Base-by-base conservation (phyloP, 352 stramenopile species). In the Aphanomyces stellatus region DNA sequence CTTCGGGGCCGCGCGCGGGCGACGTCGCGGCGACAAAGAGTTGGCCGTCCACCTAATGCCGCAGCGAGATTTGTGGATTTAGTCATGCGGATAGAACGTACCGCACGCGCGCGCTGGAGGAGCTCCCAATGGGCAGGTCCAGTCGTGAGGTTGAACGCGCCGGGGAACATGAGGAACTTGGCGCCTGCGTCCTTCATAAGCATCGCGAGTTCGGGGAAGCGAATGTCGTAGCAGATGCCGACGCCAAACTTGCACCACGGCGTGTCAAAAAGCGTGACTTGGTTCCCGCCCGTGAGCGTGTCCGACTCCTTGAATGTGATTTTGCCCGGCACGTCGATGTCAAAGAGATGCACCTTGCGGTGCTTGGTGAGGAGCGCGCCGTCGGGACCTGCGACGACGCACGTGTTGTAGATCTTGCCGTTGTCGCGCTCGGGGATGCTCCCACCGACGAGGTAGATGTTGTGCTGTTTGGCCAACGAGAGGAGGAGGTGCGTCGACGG, bases 171-270 rank as follows among this genome's bases (percentile, higher is more conserved):
- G 53, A 96, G 72, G 60, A 93, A 65, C 73, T 95, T 94, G 49
- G 88, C 86, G 78, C 91, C 79, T 79, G 91, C 71, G 80, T 88
- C 79, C 76, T 98, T 88, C 77, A 98, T 88, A 24, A 99, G 82
- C 82, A 99, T 98, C 61, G 96, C 95, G 34, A 99, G 93, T 77
- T 99, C 96, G 8, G 97, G 93, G 77, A 99, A 99, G 53, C 97
- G 95, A 74, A 99, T 98, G 78, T 99, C 97, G 78, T 99, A 99
- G 81, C 98, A 99, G 70, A 99, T 99, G 25, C 93, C 98, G 28
- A 99, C 81, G 66, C 97, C 97, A 57, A 99, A 93, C 67, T 95
- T 95, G 76, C 90, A 88, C 69, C 83, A 96, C 30, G 81, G 83
- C 51, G 87, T 96, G 73, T 96, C 84, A 62, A 93, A 92, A 49